Conservation (phyloP, 306 rosid genomes). For the Quillaja saponaria region DNA sequence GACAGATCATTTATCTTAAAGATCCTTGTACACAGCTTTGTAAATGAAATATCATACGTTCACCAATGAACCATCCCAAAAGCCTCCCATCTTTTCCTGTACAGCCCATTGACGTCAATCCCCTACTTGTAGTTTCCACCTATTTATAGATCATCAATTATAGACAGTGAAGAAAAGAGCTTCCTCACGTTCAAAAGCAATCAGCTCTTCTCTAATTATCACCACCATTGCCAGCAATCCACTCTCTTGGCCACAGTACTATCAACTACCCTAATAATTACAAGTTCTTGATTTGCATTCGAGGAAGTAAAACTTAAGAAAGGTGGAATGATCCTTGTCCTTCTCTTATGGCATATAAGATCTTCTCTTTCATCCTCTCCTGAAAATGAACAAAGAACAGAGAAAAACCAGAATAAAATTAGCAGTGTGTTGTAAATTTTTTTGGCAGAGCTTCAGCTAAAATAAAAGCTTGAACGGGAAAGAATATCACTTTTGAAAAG, state of each 20-base stretch:
- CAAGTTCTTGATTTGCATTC: constrained; percentile 52
- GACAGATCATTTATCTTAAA: constrained; percentile 24
- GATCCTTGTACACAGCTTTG: constrained; percentile 43
- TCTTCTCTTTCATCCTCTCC: constrained; percentile 93
- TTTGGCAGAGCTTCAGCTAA: neutral
- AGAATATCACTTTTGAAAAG: constrained; percentile 68
- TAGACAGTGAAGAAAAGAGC: constrained; percentile 50
- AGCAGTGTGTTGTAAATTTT: neutral
- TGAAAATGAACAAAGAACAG: constrained; percentile 40
- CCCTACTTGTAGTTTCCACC: constrained; percentile 44
- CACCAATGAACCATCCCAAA: constrained; percentile 33
- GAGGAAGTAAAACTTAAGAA: constrained; percentile 44
- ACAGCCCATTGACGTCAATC: constrained; percentile 39
- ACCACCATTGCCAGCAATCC: constrained; percentile 31
- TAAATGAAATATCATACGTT: constrained; percentile 37
- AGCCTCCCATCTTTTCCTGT: constrained; percentile 41
- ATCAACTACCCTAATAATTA: constrained; percentile 58
- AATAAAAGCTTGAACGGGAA: constrained; percentile 17
- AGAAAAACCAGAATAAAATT: neutral
- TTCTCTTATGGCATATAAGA: constrained; percentile 86
- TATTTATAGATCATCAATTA: constrained; percentile 58
- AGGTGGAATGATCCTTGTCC: constrained; percentile 99
- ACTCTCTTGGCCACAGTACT: constrained; percentile 52
- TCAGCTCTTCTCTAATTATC: constrained; percentile 42
- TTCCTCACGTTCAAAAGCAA: constrained; percentile 43